Base-by-base conservation (phyloP, 768 basidiomycete species). In the Tylopilus felleus region DNA sequence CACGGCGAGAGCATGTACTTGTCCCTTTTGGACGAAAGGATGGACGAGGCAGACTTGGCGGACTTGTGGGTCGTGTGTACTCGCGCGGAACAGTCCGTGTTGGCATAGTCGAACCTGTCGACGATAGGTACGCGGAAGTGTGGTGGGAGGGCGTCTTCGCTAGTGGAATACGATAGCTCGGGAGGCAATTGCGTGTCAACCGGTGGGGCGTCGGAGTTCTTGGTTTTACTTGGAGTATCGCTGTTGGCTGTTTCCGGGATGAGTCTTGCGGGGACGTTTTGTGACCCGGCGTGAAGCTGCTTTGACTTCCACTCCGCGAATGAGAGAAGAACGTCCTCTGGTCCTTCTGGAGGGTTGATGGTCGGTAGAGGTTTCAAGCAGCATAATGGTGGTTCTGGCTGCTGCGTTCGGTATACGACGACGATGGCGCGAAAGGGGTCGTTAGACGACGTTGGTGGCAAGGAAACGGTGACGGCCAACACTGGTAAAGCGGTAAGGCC, bases 1-100 rank as follows among this genome's bases (percentile, higher is more conserved):
- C 97, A 99, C 0, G 95, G 96, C 51, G 88, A 92, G 61, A 98
- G 86, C 97, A 98, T 96, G 77, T 98, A 98, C 59, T 85, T 76
- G 71, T 98, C 96, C 67, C 87, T 88, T 72, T 93, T 94, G 29
- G 84, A 86, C 27, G 90, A 88, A 9, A 99, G 80, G 51, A 99
- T 90, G 1, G 90, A 81, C 0, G 86, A 83, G 0, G 91, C 74
- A 2, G 90, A 92, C 64, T 93, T 93, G 29, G 93, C 88, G 3
- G 80, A 80, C 27, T 82, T 80, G 67, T 96, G 93, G 0, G 93
- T 77, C 8, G 80, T 80, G 71, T 96, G 95, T 23, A 98, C 86
- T 14, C 93, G 86, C 2, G 96, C 95, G 1, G 92, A 93, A 67
- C 97, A 99, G 69, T 98, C 96, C 53, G 86, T 67, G 48, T 84